phyloP scores from a whole-genome alignment of 1,139 yeast genomes.

The Kodamaea sp. region DNA sequence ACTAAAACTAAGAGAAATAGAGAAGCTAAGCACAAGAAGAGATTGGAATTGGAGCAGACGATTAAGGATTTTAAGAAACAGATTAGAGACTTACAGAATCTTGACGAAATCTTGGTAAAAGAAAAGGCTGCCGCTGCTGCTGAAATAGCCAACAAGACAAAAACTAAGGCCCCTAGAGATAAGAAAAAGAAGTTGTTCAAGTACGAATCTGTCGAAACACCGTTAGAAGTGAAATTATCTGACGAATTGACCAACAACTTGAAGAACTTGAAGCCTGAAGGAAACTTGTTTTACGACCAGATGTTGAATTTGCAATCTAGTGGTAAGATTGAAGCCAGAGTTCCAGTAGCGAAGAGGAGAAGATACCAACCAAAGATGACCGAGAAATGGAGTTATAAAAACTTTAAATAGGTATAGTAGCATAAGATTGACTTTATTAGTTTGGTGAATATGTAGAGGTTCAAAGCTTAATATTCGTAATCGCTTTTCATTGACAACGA shows the following conservation, averaged over 20 bases:
- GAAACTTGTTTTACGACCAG: slow-evolving; percentile 79
- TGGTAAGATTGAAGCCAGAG: slow-evolving; percentile 85
- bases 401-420: no score
- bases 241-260: slow-evolving; percentile 87
- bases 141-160: slow-evolving; percentile 19
- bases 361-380: slow-evolving; percentile 72
- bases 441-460: no score
- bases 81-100: slow-evolving; percentile 57
- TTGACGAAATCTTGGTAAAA: slow-evolving; percentile 51
- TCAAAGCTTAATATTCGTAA: no score
- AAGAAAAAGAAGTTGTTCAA: slow-evolving; percentile 46
- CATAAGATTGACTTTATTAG: no score
- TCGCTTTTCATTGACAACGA: no score
- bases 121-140: slow-evolving; percentile 27
- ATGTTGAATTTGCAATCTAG: slow-evolving; percentile 78
- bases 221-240: slow-evolving; percentile 83
- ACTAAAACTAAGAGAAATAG: slow-evolving; percentile 77
- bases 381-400: slow-evolving; percentile 92
- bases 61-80: slow-evolving; percentile 58
- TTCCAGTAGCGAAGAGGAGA: slow-evolving; percentile 67
- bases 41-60: slow-evolving; percentile 54
- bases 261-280: slow-evolving; percentile 87
- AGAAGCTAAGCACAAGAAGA: slow-evolving; percentile 65
- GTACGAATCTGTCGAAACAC: slow-evolving; percentile 59
- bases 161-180: slow-evolving; percentile 16